A percentile compares a stretch with the other conserved stretches of the same genome.
Conservation (phyloP, 1,284 basidiomycete species). For the Heterobasidion occidentale region DNA sequence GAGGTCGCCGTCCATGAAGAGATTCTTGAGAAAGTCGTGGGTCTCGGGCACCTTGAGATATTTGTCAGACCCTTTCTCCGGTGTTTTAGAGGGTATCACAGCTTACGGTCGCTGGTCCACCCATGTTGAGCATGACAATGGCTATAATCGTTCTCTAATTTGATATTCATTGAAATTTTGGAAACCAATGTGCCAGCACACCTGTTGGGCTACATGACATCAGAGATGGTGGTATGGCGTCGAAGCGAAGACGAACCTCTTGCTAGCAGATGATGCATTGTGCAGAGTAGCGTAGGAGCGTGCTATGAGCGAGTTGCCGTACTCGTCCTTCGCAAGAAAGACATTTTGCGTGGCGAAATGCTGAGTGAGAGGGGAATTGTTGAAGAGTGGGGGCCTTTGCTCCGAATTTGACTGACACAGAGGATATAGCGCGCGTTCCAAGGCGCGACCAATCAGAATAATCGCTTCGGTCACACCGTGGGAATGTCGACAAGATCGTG, state of each 20-base stretch:
- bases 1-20: slow-evolving; percentile 93
- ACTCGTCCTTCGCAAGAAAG: slow-evolving; percentile 5
- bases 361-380: background rate
- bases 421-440: background rate
- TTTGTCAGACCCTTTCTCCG: background rate
- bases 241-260: slow-evolving; percentile 21
- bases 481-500: slow-evolving; percentile 1
- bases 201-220: slow-evolving; percentile 50
- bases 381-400: background rate
- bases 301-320: slow-evolving; percentile 13
- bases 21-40: slow-evolving; percentile 84
- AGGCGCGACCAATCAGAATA: slow-evolving; percentile 2
- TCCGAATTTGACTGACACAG: background rate
- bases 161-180: background rate
- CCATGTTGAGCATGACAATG: slow-evolving; percentile 98
- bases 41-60: slow-evolving; percentile 70
- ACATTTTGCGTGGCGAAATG: background rate
- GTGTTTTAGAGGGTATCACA: background rate
- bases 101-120: slow-evolving; percentile 85
- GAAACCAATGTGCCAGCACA: slow-evolving; percentile 20
- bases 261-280: slow-evolving; percentile 23
- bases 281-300: slow-evolving; percentile 29
- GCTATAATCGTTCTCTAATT: slow-evolving; percentile 33
- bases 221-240: background rate
- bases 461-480: slow-evolving; percentile 4